Base-by-base conservation (phyloP, 257 asterid genomes). In the Salvia miltiorrhiza region DNA sequence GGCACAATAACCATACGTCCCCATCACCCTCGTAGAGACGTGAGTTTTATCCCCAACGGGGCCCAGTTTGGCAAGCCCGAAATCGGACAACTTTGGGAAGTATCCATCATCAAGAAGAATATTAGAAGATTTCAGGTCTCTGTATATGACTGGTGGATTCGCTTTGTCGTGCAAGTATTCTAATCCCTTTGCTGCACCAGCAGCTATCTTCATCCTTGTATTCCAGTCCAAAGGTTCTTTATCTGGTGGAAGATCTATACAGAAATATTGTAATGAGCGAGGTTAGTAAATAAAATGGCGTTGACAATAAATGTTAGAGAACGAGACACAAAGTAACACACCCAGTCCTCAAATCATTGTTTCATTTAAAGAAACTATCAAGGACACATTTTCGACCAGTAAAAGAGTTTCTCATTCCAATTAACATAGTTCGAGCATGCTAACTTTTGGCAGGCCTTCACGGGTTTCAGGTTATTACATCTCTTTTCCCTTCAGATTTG, bases 1-100 rank as follows among this genome's bases (percentile, higher is more conserved):
- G 66, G 98, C 98, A 79, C 98, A 92, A 72, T 92, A 92, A 50
- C 98, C 98, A 17, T 92, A 87, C 2, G 96, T 92, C 67, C 98
- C 98, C 98, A 92, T 92, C 75, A 92, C 96, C 81, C 98, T 80
- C 10, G 98, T 92, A 4, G 98, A 83, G 53, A 92, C 98, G 32
- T 92, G 95, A 67, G 96, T 92, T 78, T 89, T 86, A 76, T 92
- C 98, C 7, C 98, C 98, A 23, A 92, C 92, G 0, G 98, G 98
- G 2, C 96, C 98, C 52, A 92, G 78, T 73, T 89, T 92, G 17
- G 96, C 98, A 55, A 92, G 98, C 40, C 98, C 98, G 45, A 92
- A 92, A 80, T 92, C 98, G 0, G 98, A 92, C 64, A 92, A 76
- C 76, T 92, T 92, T 0, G 98, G 96, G 47, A 84, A 88, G 74